Evolutionary conservation across 768 basidiomycete genomes (phyloP).

Genomic region (Pulveroboletus frians): DNA sequence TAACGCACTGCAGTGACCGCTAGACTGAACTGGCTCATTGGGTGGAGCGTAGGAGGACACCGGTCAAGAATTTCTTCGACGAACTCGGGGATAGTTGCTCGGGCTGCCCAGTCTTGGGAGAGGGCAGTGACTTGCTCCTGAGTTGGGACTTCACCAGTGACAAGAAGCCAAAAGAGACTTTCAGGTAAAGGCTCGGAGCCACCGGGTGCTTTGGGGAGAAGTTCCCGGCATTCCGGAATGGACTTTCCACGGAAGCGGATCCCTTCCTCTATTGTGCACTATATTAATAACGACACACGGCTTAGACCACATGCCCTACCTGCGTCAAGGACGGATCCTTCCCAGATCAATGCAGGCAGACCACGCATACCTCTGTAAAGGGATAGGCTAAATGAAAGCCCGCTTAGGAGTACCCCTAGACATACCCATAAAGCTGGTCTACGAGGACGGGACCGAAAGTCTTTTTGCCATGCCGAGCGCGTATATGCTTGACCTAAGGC

Average conservation of each 20-base stretch:
- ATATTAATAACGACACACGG: not conserved
- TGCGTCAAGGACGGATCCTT: conserved; percentile 94
- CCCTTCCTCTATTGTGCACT: conserved; percentile 66
- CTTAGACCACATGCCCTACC: conserved; percentile 39
- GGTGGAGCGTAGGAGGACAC: conserved; percentile 90
- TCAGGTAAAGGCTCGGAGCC: conserved; percentile 91
- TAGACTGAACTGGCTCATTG: conserved; percentile 97
- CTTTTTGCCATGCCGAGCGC: conserved; percentile 87
- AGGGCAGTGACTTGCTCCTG: conserved; percentile 81
- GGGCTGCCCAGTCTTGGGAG: conserved; percentile 92
- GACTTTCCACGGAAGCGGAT: conserved; percentile 98
- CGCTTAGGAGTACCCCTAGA: not conserved
- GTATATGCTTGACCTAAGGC: conserved; percentile 71
- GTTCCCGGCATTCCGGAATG: conserved; percentile 82
- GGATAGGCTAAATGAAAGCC: not conserved
- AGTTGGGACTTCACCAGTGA: conserved; percentile 93
- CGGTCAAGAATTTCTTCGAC: conserved; percentile 96
- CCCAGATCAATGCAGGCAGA: conserved; percentile 94
- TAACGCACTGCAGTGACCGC: conserved; percentile 83
- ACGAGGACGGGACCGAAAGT: conserved; percentile 87
- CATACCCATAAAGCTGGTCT: conserved; percentile 84
- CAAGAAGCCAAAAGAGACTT: conserved; percentile 90
- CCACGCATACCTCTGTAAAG: conserved; percentile 74
- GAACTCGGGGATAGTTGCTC: conserved; percentile 85
- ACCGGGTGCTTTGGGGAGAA: conserved; percentile 84